Conservation (phyloP, 2,329 filamentous ascomycete species). For the Aspergillus amoenus region DNA sequence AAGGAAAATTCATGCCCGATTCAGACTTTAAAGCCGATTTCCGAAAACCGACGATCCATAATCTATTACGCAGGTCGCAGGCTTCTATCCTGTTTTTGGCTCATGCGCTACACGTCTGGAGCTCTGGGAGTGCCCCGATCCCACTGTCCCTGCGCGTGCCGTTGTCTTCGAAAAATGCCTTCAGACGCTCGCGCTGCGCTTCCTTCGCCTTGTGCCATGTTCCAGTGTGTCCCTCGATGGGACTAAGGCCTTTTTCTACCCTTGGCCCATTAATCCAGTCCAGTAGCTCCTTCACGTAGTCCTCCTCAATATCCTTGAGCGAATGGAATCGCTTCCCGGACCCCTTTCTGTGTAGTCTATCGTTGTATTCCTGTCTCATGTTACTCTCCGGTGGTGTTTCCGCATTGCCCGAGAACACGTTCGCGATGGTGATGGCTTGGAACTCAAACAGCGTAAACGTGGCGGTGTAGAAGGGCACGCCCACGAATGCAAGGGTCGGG, state of each 20-base stretch:
- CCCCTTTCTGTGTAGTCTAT: constrained; percentile 26
- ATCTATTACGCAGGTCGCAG: neutral
- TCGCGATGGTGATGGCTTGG: constrained; percentile 62
- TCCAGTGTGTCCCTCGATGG: constrained; percentile 31
- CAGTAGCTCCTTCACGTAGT: constrained; percentile 34
- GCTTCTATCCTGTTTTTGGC: neutral
- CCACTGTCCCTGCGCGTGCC: constrained; percentile 13
- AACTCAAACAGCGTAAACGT: constrained; percentile 71
- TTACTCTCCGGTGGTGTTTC: constrained; percentile 45
- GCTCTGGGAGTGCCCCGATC: constrained; percentile 12
- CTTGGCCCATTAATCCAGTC: constrained; percentile 36
- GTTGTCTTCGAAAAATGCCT: constrained; percentile 11
- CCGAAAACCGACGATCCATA: neutral
- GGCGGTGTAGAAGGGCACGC: constrained; percentile 64
- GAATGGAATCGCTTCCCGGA: constrained; percentile 39
- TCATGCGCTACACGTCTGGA: constrained; percentile 5
- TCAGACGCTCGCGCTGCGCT: constrained; percentile 23
- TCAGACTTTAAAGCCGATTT: neutral
- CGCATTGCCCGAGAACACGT: constrained; percentile 55
- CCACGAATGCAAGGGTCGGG: constrained; percentile 63
- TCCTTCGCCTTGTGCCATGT: constrained; percentile 31
- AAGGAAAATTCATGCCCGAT: neutral
- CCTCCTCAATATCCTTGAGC: constrained; percentile 33
- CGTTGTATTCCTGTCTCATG: constrained; percentile 37
- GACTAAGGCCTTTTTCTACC: constrained; percentile 16